Base-by-base conservation (phyloP, 176 grass and related monocot species). In the Urochloa ruziziensis region DNA sequence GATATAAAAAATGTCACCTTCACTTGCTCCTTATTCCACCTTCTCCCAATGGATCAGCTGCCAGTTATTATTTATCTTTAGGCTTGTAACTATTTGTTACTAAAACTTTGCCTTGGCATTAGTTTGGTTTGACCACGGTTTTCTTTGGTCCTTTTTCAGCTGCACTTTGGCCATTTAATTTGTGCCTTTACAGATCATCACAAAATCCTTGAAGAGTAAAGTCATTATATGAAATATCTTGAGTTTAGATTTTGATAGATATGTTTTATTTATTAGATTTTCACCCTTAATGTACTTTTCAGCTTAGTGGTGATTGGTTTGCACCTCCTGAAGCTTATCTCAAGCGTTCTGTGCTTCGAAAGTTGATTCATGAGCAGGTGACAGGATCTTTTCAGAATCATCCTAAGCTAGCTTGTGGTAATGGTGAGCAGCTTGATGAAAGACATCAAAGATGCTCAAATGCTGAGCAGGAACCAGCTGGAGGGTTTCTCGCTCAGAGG, bases 301-400 rank as follows among this genome's bases (percentile, higher is more conserved):
- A 99, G 97, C 88, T 99, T 48, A 89, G 80, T 79, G 83, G 80
- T 52, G 78, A 91, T 68, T 99, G 97, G 97, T 99, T 99, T 90
- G 66, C 83, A 62, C 89, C 97, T 30, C 78, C 83, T 79, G 93
- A 96, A 85, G 97, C 93, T 86, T 99, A 91, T 83, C 43, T 94
- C n/a, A 99, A 99, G 89, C 89, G 97, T 57, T 89, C 91, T 24
- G 12, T 91, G 54, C 87, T 99, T 75, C 52, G 88, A 44, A 94
- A 94, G 78, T 85, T 99, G 74, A 99, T 99, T 67, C 88, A 86
- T 47, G 73, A 83, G 43, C 37, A 94, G 62, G 80, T 99, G 35
- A 62, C 63, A 33, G 77, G 80, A 60, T 56, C 77, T 48, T 77
- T 72, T 75, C 72, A 89, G 61, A 76, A 88, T 80, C 70, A 67